Evolutionary conservation across 352 stramenopile genomes (phyloP).

Genomic region (Phytophthora macrochlamydospora): DNA sequence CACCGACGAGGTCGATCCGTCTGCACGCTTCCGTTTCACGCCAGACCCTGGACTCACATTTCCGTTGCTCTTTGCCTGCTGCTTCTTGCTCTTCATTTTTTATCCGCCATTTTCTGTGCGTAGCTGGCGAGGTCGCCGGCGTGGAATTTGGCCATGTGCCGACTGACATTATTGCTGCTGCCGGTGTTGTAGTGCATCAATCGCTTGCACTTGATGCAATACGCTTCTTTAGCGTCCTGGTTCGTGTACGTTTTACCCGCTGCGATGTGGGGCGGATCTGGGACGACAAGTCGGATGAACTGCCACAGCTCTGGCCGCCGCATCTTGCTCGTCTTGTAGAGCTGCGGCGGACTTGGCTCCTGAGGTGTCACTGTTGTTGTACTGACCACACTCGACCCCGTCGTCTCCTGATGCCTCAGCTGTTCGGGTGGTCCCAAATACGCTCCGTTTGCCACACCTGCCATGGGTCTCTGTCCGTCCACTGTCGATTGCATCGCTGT

Average conservation of each 20-base stretch:
- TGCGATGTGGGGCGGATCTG: conserved; percentile 45
- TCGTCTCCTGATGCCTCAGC: neutral
- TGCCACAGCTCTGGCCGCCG: conserved; percentile 59
- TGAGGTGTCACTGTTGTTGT: conserved; percentile 8
- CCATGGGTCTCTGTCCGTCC: conserved; percentile 7
- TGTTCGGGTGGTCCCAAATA: neutral
- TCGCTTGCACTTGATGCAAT: conserved; percentile 61
- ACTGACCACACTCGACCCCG: conserved; percentile 1
- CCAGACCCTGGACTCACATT: neutral
- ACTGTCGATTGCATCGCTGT: conserved; percentile 9
- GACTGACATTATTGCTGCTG: conserved; percentile 63
- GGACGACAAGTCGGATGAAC: conserved; percentile 59
- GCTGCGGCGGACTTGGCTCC: conserved; percentile 32
- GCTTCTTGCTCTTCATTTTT: conserved; percentile 38
- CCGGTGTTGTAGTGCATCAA: conserved; percentile 64
- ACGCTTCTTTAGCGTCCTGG: conserved; percentile 57
- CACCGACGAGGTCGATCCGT: conserved; percentile 2
- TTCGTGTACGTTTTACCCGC: conserved; percentile 53
- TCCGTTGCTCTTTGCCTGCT: conserved; percentile 13
- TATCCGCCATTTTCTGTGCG: conserved; percentile 40
- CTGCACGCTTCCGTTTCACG: conserved; percentile 31
- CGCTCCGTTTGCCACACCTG: neutral
- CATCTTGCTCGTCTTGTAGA: conserved; percentile 69
- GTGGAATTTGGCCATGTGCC: conserved; percentile 63
- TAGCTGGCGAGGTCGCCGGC: conserved; percentile 43